Evolutionary conservation across 345 rosid genomes (phyloP).

Genomic region (Citrus inodora): DNA sequence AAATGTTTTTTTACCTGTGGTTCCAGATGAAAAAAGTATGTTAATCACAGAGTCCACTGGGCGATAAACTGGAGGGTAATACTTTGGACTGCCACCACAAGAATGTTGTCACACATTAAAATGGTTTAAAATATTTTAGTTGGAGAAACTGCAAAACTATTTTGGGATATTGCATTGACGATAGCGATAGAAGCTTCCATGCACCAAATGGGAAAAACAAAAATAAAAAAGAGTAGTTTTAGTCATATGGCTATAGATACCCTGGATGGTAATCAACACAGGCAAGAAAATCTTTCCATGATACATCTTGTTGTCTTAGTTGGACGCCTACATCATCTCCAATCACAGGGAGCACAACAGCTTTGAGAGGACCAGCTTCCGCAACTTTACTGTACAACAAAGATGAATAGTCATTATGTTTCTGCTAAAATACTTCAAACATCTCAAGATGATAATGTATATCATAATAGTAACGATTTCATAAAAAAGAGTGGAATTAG

Average conservation of each 20-base stretch:
- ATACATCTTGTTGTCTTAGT: slow-evolving; percentile 63
- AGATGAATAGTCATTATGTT: not conserved
- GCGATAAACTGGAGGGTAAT: slow-evolving; percentile 48
- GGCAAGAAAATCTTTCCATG: slow-evolving; percentile 70
- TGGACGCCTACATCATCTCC: slow-evolving; percentile 45
- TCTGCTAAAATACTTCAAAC: not conserved
- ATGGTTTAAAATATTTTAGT: not conserved
- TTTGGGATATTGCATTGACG: not conserved
- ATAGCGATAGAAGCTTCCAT: no score
- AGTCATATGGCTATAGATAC: slow-evolving; percentile 30
- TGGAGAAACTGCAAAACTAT: not conserved
- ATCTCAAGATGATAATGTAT: not conserved
- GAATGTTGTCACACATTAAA: not conserved
- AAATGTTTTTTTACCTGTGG: slow-evolving; percentile 54
- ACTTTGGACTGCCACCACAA: slow-evolving; percentile 36
- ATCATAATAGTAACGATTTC: not conserved
- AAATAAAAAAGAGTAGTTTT: not conserved
- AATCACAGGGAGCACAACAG: slow-evolving; percentile 61
- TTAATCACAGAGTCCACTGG: slow-evolving; percentile 58
- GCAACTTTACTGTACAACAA: slow-evolving; percentile 28
- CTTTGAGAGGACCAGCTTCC: slow-evolving; percentile 68
- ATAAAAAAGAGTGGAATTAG: not conserved
- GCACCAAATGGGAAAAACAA: no score
- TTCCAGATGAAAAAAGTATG: slow-evolving; percentile 91
- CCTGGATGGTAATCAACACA: slow-evolving; percentile 35